Conservation (phyloP, 495 filamentous ascomycete genomes). For the Bacidia rubella region DNA sequence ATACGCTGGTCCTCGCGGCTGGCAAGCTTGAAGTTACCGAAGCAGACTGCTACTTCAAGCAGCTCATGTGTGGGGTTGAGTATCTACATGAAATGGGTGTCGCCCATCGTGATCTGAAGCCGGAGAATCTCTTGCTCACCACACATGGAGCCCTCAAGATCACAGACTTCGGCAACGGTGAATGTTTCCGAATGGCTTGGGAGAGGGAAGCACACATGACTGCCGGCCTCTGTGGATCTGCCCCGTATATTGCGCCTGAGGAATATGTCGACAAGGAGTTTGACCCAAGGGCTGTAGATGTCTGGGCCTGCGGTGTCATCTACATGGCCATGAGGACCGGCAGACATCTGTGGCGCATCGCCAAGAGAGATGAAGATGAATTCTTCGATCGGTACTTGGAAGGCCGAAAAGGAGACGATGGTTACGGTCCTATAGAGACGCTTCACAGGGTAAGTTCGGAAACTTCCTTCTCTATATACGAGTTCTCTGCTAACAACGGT, state of each 20-base stretch:
- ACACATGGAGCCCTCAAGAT: slow-evolving; percentile 93
- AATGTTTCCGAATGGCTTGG: slow-evolving; percentile 99
- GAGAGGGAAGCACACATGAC: slow-evolving; percentile 98
- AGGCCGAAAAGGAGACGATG: slow-evolving; percentile 82
- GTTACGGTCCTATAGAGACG: slow-evolving; percentile 91
- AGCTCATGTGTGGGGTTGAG: slow-evolving; percentile 97
- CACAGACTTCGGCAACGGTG: slow-evolving; percentile 97
- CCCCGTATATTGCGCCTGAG: slow-evolving; percentile 94
- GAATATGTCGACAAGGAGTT: slow-evolving; percentile 94
- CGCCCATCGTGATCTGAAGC: slow-evolving; percentile 92
- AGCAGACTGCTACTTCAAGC: slow-evolving; percentile 98
- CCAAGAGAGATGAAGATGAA: slow-evolving; percentile 90
- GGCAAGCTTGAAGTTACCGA: slow-evolving; percentile 87
- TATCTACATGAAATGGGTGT: slow-evolving; percentile 99
- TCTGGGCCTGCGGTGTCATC: slow-evolving; percentile 97
- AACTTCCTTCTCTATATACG: neutral
- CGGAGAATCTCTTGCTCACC: slow-evolving; percentile 90
- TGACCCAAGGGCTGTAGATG: slow-evolving; percentile 88
- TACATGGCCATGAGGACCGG: slow-evolving; percentile 99
- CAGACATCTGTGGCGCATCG: slow-evolving; percentile 88
- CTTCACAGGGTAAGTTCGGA: slow-evolving; percentile 67
- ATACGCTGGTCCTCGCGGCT: slow-evolving; percentile 82
- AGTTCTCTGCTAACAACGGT: slow-evolving; percentile 26
- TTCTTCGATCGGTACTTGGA: slow-evolving; percentile 91
- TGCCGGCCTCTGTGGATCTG: slow-evolving; percentile 86